Base-by-base conservation (phyloP, 2,329 filamentous ascomycete species). In the Nakataea oryzae region DNA sequence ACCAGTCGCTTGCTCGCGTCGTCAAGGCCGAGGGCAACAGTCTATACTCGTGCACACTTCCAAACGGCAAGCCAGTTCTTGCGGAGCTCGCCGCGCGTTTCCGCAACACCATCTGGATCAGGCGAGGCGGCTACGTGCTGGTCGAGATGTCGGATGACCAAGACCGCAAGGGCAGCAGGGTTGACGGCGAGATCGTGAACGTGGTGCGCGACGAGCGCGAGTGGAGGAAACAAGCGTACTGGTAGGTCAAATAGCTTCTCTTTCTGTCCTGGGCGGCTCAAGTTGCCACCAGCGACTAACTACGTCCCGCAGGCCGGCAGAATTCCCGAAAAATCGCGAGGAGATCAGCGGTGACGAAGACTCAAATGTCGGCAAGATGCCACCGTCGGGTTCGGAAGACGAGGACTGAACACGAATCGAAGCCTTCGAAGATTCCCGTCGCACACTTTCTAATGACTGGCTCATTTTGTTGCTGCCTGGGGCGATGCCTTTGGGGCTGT, bases 41-140 rank as follows among this genome's bases (percentile, higher is more conserved):
- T 74, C 80, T 96, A 55, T 97, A 96, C 79, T 83, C 84, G 56
- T 91, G 93, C 70, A 81, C 87, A 70, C 78, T 93, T 32, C 86
- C 93, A 28, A 80, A 81, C 68, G 82, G 83, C 63, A 83, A 86
- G 69, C 76, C 81, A 8, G 74, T 93, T 54, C 78, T 96, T 24
- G 87, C 92, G 27, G 92, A 97, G 78, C 84, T 99, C 26, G 88
- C 90, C 12, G 79, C 64, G 29, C 86, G 87, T 54, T 97, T 97
- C 72, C 89, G 93, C 64, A 95, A 91, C 66, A 95, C 91, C 2
- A 91, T 97, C 66, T 97, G 91, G 90, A 89, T 97, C 73, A 93
- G 90, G 74, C 86, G 91, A 24, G 90, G 92, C 32, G 91, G 91
- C 0, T 97, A 88, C 73, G 92, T 97, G 32, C 76, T 97, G 13